Evolutionary conservation across 257 asterid species (phyloP).

Genomic region (Eustoma russellianum): DNA sequence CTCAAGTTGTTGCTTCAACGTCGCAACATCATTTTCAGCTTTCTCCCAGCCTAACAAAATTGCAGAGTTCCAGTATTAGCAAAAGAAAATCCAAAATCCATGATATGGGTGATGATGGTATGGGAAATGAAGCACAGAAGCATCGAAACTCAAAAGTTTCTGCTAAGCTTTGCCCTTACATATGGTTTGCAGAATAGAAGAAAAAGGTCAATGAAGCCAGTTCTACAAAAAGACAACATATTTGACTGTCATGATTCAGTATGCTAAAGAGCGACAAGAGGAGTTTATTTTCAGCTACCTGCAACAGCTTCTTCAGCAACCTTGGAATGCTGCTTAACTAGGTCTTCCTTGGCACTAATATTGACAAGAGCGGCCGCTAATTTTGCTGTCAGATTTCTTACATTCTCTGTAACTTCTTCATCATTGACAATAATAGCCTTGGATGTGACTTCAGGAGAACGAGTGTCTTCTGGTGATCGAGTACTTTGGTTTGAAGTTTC

Average conservation of each 20-base stretch:
- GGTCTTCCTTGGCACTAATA: conserved; percentile 65
- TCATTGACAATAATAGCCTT: conserved; percentile 24
- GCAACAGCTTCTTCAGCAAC: conserved; percentile 92
- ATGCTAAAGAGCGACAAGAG: not conserved
- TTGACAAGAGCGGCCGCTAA: conserved; percentile 76
- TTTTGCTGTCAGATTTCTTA: conserved; percentile 42
- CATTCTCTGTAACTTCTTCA: conserved; percentile 34
- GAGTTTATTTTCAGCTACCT: conserved; percentile 24
- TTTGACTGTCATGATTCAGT: not conserved
- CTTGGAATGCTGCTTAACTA: conserved; percentile 78
- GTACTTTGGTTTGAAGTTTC: conserved; percentile 29
- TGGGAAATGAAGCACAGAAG: no score
- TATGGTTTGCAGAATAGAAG: no score
- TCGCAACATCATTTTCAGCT: conserved; percentile 69
- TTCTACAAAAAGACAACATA: not conserved
- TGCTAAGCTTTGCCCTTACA: no score
- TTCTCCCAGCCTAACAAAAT: conserved; percentile 76
- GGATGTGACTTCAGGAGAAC: conserved; percentile 18
- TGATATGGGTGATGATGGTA: no score
- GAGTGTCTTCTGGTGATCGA: conserved; percentile 34
- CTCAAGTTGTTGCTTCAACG: conserved; percentile 60
- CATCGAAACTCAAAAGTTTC: no score
- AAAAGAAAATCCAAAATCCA: no score
- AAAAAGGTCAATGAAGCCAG: not conserved
- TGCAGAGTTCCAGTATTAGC: no score